Base-by-base conservation (phyloP, 2,329 filamentous ascomycete species). In the Diaporthe nobilis region DNA sequence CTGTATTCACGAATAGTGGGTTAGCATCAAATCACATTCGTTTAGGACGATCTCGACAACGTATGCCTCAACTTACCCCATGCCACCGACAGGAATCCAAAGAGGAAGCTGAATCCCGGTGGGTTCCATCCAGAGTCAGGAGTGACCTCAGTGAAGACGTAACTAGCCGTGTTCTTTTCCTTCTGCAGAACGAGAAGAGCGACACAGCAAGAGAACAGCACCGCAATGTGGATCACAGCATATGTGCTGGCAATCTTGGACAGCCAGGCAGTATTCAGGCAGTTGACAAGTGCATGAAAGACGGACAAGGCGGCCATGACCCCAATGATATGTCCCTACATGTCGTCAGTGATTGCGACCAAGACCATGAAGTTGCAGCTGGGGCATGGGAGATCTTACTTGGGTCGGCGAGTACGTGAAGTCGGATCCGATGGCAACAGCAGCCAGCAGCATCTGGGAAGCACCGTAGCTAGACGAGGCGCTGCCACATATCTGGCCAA, bases 161-260 rank as follows among this genome's bases (percentile, higher is more conserved):
- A 90, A n/a, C 79, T 80, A 5, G 88, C 87, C 72, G 83, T 80
- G 77, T 90, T 87, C 80, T 88, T 89, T 75, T 88, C 83, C 68
- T 87, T 82, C 55, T 86, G 87, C 79, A 86, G 83, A 34, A 82
- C 87, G 28, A 90, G 82, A 28, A 90, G 83, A 4, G 88, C 85
- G 78, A 90, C 85, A 60, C 84, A 84, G 79, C 88, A 89, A 12
- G 85, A 83, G 28, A 90, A 80, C 6, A 90, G 82, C 15, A 90
- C 85, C 22, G 83, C 81, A 44, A 89, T 84, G 79, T 90, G 88
- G 81, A 90, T 89, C 71, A 90, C 86, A 20, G 90, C 88, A 78
- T 90, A 90, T 25, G 82, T 83, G 77, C 88, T 88, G 73, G 88
- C 89, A 82, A 90, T 88, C 80, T 89, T 89, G 81, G 90, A 88